Conservation (phyloP, 1,284 basidiomycete genomes). For the Austroboletus olivaceoglutinosus region DNA sequence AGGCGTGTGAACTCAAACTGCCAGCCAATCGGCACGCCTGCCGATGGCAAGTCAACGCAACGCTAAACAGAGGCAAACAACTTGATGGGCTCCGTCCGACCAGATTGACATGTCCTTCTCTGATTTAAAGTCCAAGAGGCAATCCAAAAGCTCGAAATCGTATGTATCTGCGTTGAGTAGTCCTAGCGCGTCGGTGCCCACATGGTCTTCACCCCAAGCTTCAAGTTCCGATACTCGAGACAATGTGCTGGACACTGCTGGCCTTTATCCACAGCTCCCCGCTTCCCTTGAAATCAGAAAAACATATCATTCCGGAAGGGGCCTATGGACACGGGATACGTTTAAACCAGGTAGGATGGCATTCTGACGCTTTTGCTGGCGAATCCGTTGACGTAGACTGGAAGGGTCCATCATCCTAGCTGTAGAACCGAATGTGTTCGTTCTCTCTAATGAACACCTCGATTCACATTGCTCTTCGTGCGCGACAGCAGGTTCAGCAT, state of each 20-base stretch:
- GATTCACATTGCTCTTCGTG: constrained; percentile 69
- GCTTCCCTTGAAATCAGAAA: constrained; percentile 31
- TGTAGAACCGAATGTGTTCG: constrained; percentile 58
- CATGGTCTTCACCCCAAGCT: constrained; percentile 17
- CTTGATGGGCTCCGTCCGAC: no score
- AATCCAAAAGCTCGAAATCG: constrained; percentile 30
- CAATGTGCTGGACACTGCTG: neutral
- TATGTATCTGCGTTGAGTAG: constrained; percentile 29
- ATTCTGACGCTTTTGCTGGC: neutral
- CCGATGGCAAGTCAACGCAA: no score
- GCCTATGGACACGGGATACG: constrained; percentile 37
- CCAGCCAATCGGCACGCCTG: no score
- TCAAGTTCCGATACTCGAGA: constrained; percentile 3
- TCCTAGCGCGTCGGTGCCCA: constrained; percentile 16
- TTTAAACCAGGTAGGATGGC: constrained; percentile 40
- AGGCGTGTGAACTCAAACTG: no score
- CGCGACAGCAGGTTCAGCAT: constrained; percentile 37
- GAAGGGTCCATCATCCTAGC: constrained; percentile 61
- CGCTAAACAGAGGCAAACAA: no score
- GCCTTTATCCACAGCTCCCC: constrained; percentile 30
- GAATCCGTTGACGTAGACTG: constrained; percentile 1
- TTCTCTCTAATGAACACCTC: constrained; percentile 66
- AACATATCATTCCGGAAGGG: constrained; percentile 36
- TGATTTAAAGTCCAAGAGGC: constrained; percentile 27
- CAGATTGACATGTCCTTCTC: constrained; percentile 42